A percentile compares a stretch with the other conserved stretches of the same genome.
Conservation (phyloP, 2,329 filamentous ascomycete genomes). For the Neurospora crassa region DNA sequence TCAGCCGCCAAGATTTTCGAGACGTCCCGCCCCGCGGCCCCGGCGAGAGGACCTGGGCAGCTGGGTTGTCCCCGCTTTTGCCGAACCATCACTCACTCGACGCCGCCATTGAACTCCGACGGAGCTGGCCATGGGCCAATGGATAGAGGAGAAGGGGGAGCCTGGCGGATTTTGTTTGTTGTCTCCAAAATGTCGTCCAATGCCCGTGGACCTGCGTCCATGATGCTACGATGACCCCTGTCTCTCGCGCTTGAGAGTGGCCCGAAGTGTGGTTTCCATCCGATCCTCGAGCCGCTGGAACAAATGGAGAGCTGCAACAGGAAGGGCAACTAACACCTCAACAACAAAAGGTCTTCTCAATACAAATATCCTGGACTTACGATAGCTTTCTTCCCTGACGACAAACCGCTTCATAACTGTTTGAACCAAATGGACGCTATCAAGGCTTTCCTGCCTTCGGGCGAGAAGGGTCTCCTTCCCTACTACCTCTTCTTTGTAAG, state of each 20-base stretch:
- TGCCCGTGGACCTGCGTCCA: not conserved
- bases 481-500: constrained; percentile 50
- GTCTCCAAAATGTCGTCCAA: not conserved
- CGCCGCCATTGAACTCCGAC: not conserved
- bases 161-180: not conserved
- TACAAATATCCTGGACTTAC: not conserved
- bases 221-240: not conserved
- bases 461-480: constrained; percentile 43
- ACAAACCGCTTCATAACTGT: not conserved
- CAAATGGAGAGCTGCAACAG: not conserved
- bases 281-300: not conserved
- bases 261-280: not conserved
- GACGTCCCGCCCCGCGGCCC: not conserved
- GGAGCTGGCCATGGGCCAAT: not conserved
- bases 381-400: not conserved
- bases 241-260: not conserved
- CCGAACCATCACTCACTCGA: not conserved
- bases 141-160: not conserved
- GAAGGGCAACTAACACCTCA: not conserved
- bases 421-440: constrained; percentile 34
- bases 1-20: not conserved
- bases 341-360: not conserved
- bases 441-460: constrained; percentile 34
- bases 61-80: not conserved
- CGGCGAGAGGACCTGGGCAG: not conserved